Evolutionary conservation across 2,329 filamentous ascomycete genomes (phyloP).

Genomic region (Penicillium sp.): DNA sequence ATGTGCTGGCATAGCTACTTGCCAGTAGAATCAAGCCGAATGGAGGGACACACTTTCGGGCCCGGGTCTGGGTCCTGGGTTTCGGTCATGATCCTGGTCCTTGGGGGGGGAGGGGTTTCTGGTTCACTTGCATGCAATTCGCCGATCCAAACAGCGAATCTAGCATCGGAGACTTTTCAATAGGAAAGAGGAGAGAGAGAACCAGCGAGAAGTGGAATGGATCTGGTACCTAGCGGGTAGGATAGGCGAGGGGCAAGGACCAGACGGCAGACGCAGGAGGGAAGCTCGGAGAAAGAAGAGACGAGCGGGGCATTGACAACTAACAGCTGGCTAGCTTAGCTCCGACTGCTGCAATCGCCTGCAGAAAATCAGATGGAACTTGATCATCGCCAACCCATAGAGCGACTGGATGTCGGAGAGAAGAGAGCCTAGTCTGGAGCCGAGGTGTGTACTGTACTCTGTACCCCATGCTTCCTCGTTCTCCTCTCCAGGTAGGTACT

Average conservation of each 20-base stretch:
- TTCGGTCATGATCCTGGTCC: background rate
- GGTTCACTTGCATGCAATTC: slow-evolving; percentile 37
- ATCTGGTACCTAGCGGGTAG: background rate
- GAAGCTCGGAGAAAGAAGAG: slow-evolving; percentile 5
- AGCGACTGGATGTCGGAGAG: background rate
- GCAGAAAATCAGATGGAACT: slow-evolving; percentile 11
- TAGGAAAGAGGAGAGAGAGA: background rate
- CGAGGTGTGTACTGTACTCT: background rate
- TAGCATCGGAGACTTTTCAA: background rate
- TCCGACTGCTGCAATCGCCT: slow-evolving; percentile 12
- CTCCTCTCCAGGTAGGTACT: background rate
- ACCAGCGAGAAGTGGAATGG: background rate
- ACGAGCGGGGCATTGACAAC: slow-evolving; percentile 4
- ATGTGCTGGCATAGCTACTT: slow-evolving; percentile 89
- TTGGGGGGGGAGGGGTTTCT: background rate
- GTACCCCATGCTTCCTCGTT: background rate
- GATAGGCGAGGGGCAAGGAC: background rate
- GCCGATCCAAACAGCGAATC: slow-evolving; percentile 30
- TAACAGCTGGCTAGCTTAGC: slow-evolving; percentile 6
- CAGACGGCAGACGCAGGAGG: slow-evolving; percentile 1
- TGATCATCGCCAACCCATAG: background rate
- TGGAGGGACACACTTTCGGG: slow-evolving; percentile 23
- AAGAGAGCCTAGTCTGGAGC: background rate
- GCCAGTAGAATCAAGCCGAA: slow-evolving; percentile 64
- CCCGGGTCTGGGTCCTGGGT: slow-evolving; percentile 16